A percentile compares a stretch with the other conserved stretches of the same genome.
phyloP scores from a whole-genome alignment of 768 basidiomycete species.

The Leccinum longicurvipes region DNA sequence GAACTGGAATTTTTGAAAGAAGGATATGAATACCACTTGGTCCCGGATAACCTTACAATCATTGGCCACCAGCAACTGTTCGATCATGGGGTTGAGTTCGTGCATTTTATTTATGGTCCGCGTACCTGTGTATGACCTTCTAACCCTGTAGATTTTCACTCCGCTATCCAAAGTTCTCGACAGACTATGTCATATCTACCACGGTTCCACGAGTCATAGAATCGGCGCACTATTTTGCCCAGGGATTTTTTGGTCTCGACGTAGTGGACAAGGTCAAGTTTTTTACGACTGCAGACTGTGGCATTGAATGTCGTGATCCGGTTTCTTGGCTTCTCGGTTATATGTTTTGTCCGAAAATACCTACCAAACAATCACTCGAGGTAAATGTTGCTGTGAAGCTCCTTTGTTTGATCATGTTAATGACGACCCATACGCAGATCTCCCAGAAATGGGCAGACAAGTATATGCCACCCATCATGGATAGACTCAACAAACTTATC shows the following conservation, averaged over 20 bases:
- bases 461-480: constrained; percentile 37
- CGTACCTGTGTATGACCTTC: not conserved
- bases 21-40: constrained; percentile 33
- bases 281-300: constrained; percentile 32
- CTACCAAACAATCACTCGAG: not conserved
- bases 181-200: constrained; percentile 14
- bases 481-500: constrained; percentile 34
- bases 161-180: constrained; percentile 19
- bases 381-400: not conserved
- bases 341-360: constrained; percentile 29
- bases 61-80: constrained; percentile 39
- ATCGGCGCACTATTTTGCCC: constrained; percentile 38
- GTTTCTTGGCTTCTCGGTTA: constrained; percentile 42
- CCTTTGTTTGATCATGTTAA: not conserved
- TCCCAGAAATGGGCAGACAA: constrained; percentile 29
- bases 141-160: constrained; percentile 15
- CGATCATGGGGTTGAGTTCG: constrained; percentile 38
- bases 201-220: constrained; percentile 32
- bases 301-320: constrained; percentile 16
- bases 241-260: constrained; percentile 37
- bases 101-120: not conserved
- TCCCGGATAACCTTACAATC: constrained; percentile 35
- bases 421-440: not conserved
- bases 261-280: constrained; percentile 23
- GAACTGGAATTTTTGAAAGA: constrained; percentile 36